Evolutionary conservation across 805 yeast genomes (phyloP), one percentile per base, ranked within the genome.

Genomic region (Jamesozyma jinghongensis): DNA sequence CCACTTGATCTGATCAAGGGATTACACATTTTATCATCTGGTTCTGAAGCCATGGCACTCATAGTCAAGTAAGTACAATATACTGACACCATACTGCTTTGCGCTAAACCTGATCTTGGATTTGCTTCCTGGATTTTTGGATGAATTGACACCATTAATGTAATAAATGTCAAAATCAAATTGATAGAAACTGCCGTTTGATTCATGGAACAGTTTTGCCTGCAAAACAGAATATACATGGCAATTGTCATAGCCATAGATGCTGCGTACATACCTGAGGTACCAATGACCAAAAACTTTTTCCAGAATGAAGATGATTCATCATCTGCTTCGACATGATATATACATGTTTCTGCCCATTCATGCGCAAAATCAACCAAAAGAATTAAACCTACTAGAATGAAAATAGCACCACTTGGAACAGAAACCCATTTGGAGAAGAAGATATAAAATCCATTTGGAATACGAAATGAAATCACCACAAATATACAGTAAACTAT

Each of bases 321-420:
- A 35, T 78, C 83, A 43, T 83, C 90, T 52, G 80, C 78, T 57
- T 92, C 97, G 32, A 92, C 85, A 52, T 86, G 84, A 49, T 81
- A 87, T 40, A 92, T 72, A 61, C 98, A 92, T 6, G 83, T 84
- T 54, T 92, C 99, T 0, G 97, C 97, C 96, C 97, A 92, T 51
- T 90, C 90, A 62, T 92, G 97, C 3, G 98, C 97, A 70, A 86
- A 92, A 62, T 92, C 98, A 26, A 92, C 97, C 37, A 92, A 67
- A 37, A 92, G 68, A 12, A 94, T 82, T 43, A 92, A 71, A 1
- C 98, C 98, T 45, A 92, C 85, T 13, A 92, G 79, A 29, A 90
- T 74, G 64, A 92, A 92, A 4, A 87, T 56, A 3, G 90, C 82
- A 34, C 95, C 85, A 52, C 86, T 80, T 4, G 86, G 63, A 25